phyloP scores from a whole-genome alignment of 2,329 filamentous ascomycete species.

The Xylariaceae sp. region DNA sequence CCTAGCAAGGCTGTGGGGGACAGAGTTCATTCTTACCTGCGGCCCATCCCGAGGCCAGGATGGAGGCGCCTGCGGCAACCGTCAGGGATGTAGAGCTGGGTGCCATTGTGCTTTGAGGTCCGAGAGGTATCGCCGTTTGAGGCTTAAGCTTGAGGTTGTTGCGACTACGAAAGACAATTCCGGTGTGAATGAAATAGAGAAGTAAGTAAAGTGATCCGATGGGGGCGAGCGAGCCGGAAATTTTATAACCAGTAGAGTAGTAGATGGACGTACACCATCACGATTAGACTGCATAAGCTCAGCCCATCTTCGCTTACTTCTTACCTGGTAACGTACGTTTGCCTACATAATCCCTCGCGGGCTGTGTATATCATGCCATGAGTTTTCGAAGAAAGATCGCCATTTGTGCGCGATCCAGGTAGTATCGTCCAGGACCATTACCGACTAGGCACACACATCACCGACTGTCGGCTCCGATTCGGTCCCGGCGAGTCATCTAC shows the following conservation, averaged over 20 bases:
- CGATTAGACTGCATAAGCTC: too few species aligned
- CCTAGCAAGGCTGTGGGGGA: too few species aligned
- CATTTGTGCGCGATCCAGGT: too few species aligned
- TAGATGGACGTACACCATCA: too few species aligned
- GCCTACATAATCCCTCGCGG: too few species aligned
- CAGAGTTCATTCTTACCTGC: constrained; percentile 11
- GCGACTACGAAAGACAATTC: neutral
- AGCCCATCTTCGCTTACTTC: too few species aligned
- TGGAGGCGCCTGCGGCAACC: constrained; percentile 12
- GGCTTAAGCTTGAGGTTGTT: neutral
- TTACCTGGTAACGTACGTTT: too few species aligned
- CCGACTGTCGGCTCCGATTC: too few species aligned
- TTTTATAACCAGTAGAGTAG: neutral
- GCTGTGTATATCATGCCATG: too few species aligned
- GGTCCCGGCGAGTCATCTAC: neutral
- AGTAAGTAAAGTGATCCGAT: neutral
- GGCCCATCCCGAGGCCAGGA: constrained; percentile 17
- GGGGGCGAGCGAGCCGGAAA: neutral
- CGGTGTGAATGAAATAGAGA: neutral
- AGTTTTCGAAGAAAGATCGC: too few species aligned
- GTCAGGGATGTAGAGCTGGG: constrained; percentile 7
- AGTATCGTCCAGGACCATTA: too few species aligned
- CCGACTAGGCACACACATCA: too few species aligned
- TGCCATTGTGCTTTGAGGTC: constrained; percentile 7
- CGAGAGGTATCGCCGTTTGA: neutral